Conservation (phyloP, 345 rosid genomes). For the Melaleuca quinquenervia region DNA sequence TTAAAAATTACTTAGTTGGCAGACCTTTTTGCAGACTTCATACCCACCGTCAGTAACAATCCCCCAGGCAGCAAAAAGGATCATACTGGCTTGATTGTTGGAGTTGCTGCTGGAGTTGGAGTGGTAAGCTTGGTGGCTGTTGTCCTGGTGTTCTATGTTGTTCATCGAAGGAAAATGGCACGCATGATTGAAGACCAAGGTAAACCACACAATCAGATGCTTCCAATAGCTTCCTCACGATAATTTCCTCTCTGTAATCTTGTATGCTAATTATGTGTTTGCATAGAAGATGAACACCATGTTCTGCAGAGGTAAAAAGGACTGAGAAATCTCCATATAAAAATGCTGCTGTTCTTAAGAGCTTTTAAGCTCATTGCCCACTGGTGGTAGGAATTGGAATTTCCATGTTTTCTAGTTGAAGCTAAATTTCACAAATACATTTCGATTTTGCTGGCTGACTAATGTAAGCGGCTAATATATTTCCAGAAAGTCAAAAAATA, state of each 20-base stretch:
- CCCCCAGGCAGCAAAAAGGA: constrained; percentile 24
- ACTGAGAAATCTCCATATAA: background rate
- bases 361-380: background rate
- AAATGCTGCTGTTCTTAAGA: rapidly evolving
- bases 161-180: constrained; percentile 21
- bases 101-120: constrained; percentile 38
- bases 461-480: background rate
- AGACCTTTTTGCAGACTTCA: constrained; percentile 38
- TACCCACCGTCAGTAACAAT: constrained; percentile 45
- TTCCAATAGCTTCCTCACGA: background rate
- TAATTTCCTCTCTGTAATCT: background rate
- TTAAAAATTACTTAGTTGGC: constrained; percentile 1
- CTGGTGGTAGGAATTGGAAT: background rate
- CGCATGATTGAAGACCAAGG: constrained; percentile 39
- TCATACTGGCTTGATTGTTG: constrained; percentile 38
- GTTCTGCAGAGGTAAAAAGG: background rate
- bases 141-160: constrained; percentile 17
- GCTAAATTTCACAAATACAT: background rate
- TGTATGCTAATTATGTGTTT: background rate
- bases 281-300: background rate
- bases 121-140: constrained; percentile 17
- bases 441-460: background rate
- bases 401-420: background rate
- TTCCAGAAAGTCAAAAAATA: too few species aligned
- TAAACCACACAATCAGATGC: background rate